These are phyloP conservation scores for Candida ortonii DNA, from an alignment of 805 yeast species.

Conservation along the genomic window DNA sequence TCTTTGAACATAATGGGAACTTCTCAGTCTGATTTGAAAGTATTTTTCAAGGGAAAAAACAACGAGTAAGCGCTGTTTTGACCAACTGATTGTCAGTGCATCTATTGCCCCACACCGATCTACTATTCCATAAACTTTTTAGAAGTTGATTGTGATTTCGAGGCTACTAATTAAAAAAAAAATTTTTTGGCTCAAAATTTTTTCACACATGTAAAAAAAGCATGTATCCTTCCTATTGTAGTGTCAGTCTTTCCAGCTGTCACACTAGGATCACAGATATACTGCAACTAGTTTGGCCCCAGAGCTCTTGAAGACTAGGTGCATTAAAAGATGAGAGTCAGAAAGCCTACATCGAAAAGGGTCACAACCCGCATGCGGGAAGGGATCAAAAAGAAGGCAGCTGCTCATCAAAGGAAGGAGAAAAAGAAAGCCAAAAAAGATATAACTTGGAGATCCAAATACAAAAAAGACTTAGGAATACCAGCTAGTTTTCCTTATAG, in stretches of 20 bases:
- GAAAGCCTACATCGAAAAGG: constrained; percentile 77
- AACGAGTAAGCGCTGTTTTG: constrained; percentile 15
- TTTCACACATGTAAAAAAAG: background rate
- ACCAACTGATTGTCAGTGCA: no score
- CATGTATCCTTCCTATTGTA: no score
- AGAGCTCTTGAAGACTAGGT: no score
- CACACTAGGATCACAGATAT: no score
- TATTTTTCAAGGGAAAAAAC: constrained; percentile 15
- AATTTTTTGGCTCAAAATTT: constrained; percentile 9
- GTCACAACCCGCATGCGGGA: constrained; percentile 90
- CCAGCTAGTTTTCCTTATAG: constrained; percentile 95
- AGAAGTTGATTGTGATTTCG: no score
- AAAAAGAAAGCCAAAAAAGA: constrained; percentile 82
- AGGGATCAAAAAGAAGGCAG: constrained; percentile 93
- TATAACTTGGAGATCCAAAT: constrained; percentile 86
- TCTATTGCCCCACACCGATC: no score
- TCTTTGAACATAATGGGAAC: constrained; percentile 9
- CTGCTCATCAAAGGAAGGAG: constrained; percentile 87
- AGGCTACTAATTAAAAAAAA: constrained; percentile 4
- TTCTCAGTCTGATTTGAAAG: constrained; percentile 22
- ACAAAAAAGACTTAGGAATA: constrained; percentile 87
- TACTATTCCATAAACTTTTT: no score
- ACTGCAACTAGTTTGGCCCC: no score
- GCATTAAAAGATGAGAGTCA: constrained; percentile 31
- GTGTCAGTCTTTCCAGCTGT: no score